Conservation (phyloP, 2,329 filamentous ascomycete species). For the Calonectria fujianensis region DNA sequence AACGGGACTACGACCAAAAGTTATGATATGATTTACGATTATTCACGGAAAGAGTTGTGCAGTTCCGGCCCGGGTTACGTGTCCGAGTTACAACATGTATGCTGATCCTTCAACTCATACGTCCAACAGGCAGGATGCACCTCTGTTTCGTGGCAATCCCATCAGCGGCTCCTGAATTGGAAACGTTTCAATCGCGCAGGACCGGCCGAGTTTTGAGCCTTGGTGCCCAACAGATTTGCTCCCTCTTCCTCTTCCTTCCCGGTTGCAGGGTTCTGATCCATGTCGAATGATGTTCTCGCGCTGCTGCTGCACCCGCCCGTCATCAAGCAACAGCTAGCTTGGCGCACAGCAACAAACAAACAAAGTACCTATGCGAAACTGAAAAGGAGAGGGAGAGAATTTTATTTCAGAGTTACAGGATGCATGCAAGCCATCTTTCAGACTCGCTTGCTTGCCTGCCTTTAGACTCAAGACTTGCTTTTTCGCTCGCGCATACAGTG, state of each 20-base stretch:
- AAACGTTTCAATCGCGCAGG: conserved; percentile 23
- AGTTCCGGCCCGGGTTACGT: conserved; percentile 21
- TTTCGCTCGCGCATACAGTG: conserved; percentile 24
- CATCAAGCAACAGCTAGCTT: conserved; percentile 24
- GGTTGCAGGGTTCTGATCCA: conserved; percentile 15
- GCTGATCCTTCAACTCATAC: conserved; percentile 19
- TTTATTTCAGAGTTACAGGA: conserved; percentile 24
- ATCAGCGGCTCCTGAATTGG: conserved; percentile 24
- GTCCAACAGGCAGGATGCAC: conserved; percentile 21
- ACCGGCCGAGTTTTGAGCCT: conserved; percentile 14
- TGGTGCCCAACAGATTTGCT: conserved; percentile 30
- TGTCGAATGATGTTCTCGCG: neutral
- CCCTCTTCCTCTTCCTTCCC: neutral
- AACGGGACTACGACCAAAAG: conserved; percentile 33
- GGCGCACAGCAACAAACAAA: neutral
- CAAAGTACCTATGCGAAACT: conserved; percentile 24
- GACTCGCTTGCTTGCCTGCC: conserved; percentile 6
- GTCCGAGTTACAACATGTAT: conserved; percentile 32
- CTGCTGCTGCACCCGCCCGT: neutral
- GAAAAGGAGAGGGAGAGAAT: neutral
- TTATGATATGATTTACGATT: conserved; percentile 40
- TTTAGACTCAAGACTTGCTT: conserved; percentile 29
- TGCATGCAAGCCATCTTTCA: conserved; percentile 23
- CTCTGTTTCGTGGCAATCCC: conserved; percentile 34
- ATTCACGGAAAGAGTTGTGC: conserved; percentile 34